Conservation (phyloP, 2,329 filamentous ascomycete species). For the Venturia carpophila region DNA sequence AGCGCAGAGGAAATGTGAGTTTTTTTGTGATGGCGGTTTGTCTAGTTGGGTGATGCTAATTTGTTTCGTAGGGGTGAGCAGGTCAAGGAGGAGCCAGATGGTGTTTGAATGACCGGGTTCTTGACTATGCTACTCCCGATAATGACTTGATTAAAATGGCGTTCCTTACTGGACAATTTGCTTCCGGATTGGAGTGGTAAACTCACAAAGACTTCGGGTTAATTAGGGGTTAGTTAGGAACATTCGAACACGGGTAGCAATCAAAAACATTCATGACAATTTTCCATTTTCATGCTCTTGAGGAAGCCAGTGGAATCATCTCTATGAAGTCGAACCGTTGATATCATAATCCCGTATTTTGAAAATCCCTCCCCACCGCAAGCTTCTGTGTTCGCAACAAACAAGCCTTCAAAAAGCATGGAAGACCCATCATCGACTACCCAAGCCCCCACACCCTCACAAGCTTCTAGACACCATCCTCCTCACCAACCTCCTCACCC, state of each 20-base stretch:
- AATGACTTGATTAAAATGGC: background rate
- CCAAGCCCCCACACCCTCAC: background rate
- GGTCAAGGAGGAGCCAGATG: background rate
- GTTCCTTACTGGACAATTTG: background rate
- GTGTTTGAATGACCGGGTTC: background rate
- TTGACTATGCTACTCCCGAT: background rate
- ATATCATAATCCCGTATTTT: background rate
- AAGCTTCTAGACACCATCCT: background rate
- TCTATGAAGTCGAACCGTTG: background rate
- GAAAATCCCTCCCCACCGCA: background rate
- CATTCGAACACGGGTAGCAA: background rate
- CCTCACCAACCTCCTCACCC: background rate
- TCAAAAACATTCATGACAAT: too few species aligned
- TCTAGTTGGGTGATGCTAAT: background rate
- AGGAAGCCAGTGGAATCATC: background rate
- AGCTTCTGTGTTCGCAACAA: background rate
- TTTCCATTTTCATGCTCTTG: too few species aligned
- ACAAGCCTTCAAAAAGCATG: too few species aligned
- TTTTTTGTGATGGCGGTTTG: background rate
- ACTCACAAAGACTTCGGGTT: too few species aligned
- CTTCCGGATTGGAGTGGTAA: too few species aligned
- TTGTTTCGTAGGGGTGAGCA: background rate
- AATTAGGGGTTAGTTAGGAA: background rate
- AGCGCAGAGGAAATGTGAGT: constrained; percentile 5
- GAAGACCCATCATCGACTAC: background rate